Evolutionary conservation across 140 eudicot genomes (phyloP).

Genomic region (Ambrosia hybrid): DNA sequence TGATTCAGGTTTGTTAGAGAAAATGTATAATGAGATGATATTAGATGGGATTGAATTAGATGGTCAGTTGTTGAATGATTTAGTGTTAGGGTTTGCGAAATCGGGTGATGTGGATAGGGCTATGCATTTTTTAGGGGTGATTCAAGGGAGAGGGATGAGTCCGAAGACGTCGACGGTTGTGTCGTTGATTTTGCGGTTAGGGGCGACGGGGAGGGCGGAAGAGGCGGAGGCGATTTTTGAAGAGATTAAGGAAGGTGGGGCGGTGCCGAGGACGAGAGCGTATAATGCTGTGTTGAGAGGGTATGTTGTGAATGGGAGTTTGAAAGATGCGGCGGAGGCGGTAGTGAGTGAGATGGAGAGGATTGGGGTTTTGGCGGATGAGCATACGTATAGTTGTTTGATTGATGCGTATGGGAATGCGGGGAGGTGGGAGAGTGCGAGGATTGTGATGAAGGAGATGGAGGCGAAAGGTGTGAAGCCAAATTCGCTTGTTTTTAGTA

Average conservation of each 20-base stretch:
- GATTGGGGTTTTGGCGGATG: conserved; percentile 77
- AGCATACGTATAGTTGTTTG: conserved; percentile 72
- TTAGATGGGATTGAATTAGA: conserved; percentile 67
- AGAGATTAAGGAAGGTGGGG: conserved; percentile 81
- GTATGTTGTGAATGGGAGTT: conserved; percentile 58
- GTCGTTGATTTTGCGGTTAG: conserved; percentile 59
- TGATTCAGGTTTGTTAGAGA: conserved; percentile 53
- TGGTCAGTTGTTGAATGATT: conserved; percentile 72
- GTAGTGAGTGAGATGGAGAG: conserved; percentile 82
- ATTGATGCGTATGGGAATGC: conserved; percentile 91
- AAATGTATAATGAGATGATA: conserved; percentile 60
- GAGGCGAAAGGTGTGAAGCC: conserved; percentile 69
- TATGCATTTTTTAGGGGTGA: conserved; percentile 51
- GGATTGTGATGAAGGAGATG: conserved; percentile 90
- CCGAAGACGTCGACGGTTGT: conserved; percentile 63
- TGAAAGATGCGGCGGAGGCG: conserved; percentile 79
- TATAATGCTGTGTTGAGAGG: conserved; percentile 85
- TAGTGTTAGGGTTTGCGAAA: conserved; percentile 73
- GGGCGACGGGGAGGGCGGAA: conserved; percentile 67
- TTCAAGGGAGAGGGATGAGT: conserved; percentile 88
- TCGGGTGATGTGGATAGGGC: conserved; percentile 69
- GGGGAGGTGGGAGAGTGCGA: conserved; percentile 94
- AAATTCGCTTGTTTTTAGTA: conserved; percentile 65
- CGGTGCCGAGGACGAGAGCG: conserved; percentile 79
- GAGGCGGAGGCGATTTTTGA: conserved; percentile 93